Percentiles rank a stretch among this genome's conserved stretches.
Conservation (phyloP, 805 yeast genomes). For the Teunomyces cretensis region DNA sequence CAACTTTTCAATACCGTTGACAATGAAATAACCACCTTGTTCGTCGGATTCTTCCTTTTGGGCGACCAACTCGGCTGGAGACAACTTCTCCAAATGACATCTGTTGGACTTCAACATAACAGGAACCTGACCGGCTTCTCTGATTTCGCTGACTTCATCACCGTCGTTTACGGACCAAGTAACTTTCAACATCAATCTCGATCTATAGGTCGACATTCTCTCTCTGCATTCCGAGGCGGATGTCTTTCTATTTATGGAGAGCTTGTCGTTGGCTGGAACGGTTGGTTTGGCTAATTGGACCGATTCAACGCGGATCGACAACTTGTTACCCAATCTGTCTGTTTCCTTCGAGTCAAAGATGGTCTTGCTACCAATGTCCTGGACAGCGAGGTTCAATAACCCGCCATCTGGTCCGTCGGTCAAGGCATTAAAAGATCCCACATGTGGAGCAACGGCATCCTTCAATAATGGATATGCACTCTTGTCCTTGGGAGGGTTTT, state of each 20-base stretch:
- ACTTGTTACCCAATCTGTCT: constrained; percentile 77
- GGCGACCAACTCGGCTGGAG: constrained; percentile 78
- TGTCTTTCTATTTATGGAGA: constrained; percentile 73
- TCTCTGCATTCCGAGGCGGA: constrained; percentile 86
- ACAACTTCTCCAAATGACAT: constrained; percentile 82
- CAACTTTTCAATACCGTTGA: constrained; percentile 95
- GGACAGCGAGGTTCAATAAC: constrained; percentile 75
- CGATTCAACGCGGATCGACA: constrained; percentile 79
- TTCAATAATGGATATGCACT: constrained; percentile 76
- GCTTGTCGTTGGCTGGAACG: constrained; percentile 67
- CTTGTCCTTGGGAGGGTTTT: constrained; percentile 85
- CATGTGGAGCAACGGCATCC: constrained; percentile 92
- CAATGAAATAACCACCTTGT: constrained; percentile 92
- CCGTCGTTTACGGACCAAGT: constrained; percentile 89
- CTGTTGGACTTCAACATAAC: constrained; percentile 88
- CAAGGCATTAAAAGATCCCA: constrained; percentile 93
- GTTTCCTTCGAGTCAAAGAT: constrained; percentile 78
- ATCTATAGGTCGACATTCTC: constrained; percentile 78
- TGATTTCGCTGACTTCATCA: constrained; percentile 71
- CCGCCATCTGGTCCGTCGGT: constrained; percentile 89
- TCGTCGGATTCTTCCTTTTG: constrained; percentile 91
- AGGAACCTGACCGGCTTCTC: constrained; percentile 92
- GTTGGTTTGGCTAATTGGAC: constrained; percentile 86
- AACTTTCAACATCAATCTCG: constrained; percentile 73
- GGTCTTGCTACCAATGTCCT: constrained; percentile 84